Evolutionary conservation across 2,329 filamentous ascomycete species (phyloP), one percentile per base, ranked within the genome.

Genomic region (Fusarium torulosum): DNA sequence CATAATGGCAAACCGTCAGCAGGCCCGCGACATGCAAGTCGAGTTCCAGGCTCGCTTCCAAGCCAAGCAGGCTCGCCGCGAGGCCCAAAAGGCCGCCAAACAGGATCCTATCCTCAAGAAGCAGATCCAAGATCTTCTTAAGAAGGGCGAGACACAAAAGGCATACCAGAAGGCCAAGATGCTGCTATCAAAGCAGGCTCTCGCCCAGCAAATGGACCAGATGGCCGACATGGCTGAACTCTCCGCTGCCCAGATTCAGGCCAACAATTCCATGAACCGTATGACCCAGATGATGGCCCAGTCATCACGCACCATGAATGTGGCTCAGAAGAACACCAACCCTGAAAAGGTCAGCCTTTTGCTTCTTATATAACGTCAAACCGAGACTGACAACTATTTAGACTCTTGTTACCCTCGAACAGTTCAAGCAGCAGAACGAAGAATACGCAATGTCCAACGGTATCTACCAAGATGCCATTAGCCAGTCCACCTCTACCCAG

Each of bases 381-480:
- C 7, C 8, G 25, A 20, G 3, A 59, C 66, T 72, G 43, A 61
- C 37, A 45, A 8, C 3, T 31, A 23, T n/a, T 83, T 25, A 85
- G 81, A 88, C 86, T 53, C 84, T 89, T 67, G 79, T 85, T 47
- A 87, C 86, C 9, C 82, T 88, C 68, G 86, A 89, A 74, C 85
- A 88, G 72, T 87, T 86, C 82, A 85, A 85, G 76, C 79, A 83
- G 66, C 86, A 88, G 74, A 88, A 88, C 78, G 86, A 89, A 75
- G 86, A 88, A 72, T 88, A 88, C 77, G 84, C 85, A 77, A 86
- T 89, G 80, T 85, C 82, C 75, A 88, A 87, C 77, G 85, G 89
- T 70, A 93, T 94, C 79, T 96, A 96, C 79, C 92, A 95, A 79
- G 93, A 94, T 75, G 92, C 93, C 61, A 95, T 94, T 65, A 89